Base-by-base conservation (phyloP, 768 basidiomycete genomes). In the Termitomyces sp. region DNA sequence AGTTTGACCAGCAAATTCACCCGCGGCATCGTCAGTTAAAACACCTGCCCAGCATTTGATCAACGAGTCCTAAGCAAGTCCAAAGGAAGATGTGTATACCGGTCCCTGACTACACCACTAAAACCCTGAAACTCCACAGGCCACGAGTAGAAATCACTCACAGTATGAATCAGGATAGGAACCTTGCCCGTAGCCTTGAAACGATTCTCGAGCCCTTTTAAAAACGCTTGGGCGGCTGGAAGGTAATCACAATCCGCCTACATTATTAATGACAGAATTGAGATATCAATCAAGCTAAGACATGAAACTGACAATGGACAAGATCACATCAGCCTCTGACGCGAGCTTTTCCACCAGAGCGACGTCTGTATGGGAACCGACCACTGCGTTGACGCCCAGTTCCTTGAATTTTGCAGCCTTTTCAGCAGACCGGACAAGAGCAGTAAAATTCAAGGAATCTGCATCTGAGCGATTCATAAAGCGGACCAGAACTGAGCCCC, bases 151-250 rank as follows among this genome's bases (percentile, higher is more conserved):
- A 48, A n/a, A 30, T 24, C 3, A 68, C 84, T 62, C 62, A 85
- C 87, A 0, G 85, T 86, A 63, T 90, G 83, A 18, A 90, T 86
- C 10, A 83, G 72, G 56, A 76, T 73, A 5, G 84, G 76, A 2
- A 67, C 64, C 2, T 65, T 71, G 3, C 80, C 79, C 1, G 77
- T 78, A 22, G 60, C 64, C 35, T 74, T 70, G 50, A 76, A 68
- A 22, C 74, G 69, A 61, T 73, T 77, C 70, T 79, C 82, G 65
- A 83, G 58, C 1, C 87, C 86, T 13, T 66, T 72, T 56, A 88
- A 66, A 10, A 80, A 77, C 1, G 81, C 79, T 40, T 74, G 62
- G 0, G 72, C 74, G 0, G 79, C 79, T 0, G 66, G 64, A 0
- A 78, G 54, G 52, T 85, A 68, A 59, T 88, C 85, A 3, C 68